Evolutionary conservation across 2,329 filamentous ascomycete genomes (phyloP).

Genomic region (Cryphonectria parasitica): DNA sequence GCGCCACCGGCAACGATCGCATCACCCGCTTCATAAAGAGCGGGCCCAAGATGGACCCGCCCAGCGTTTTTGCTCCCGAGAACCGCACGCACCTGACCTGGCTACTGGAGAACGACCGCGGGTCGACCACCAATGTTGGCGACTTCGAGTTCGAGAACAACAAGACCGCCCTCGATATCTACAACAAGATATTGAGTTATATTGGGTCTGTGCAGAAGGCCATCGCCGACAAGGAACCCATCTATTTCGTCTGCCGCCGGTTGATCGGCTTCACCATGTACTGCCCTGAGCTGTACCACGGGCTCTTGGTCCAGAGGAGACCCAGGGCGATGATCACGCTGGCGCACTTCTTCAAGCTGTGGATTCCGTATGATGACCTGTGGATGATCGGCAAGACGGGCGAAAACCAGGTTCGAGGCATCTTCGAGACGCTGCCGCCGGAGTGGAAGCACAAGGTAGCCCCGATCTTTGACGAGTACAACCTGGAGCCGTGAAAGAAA

Average conservation of each 20-base stretch:
- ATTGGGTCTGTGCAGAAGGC: conserved; percentile 40
- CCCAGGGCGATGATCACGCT: conserved; percentile 43
- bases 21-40: conserved; percentile 37
- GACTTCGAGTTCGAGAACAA: conserved; percentile 39
- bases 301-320: conserved; percentile 40
- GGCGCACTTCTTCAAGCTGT: conserved; percentile 45
- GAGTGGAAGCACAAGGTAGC: conserved; percentile 43
- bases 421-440: conserved; percentile 40
- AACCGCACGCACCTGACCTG: conserved; percentile 38
- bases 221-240: conserved; percentile 37
- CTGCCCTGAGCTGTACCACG: conserved; percentile 40
- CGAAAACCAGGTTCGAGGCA: conserved; percentile 42
- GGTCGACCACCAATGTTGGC: conserved; percentile 31
- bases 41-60: conserved; percentile 38
- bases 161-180: conserved; percentile 35
- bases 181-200: conserved; percentile 41
- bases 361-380: conserved; percentile 40
- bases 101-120: conserved; percentile 39
- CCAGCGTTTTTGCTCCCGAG: conserved; percentile 38
- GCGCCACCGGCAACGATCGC: conserved; percentile 31
- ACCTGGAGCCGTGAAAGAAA: conserved; percentile 23
- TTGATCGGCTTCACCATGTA: conserved; percentile 43
- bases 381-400: conserved; percentile 44
- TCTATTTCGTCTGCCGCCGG: conserved; percentile 39
- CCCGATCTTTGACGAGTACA: conserved; percentile 37